phyloP scores from a whole-genome alignment of 345 rosid genomes.

The Populus nigra region DNA sequence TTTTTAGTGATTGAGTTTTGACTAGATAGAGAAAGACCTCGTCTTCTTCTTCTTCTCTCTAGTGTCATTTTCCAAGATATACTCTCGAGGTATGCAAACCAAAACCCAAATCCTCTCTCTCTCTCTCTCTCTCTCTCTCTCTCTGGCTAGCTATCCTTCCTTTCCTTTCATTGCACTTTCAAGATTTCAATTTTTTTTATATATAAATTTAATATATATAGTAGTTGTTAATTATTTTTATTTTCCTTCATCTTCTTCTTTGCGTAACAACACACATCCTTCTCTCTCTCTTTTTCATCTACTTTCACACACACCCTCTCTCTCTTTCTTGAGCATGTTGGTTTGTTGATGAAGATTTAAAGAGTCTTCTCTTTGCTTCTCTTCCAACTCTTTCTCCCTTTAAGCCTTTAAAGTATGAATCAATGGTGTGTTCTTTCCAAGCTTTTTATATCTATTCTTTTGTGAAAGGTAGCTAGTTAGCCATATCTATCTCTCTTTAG shows the following conservation, averaged over 20 bases:
- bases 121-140: slow-evolving; percentile 25
- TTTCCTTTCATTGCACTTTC: slow-evolving; percentile 29
- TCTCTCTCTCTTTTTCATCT: slow-evolving; percentile 23
- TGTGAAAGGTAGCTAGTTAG: background rate
- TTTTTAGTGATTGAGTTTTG: slow-evolving; percentile 36
- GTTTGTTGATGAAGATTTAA: slow-evolving; percentile 46
- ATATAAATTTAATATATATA: background rate
- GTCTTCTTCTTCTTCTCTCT: slow-evolving; percentile 41
- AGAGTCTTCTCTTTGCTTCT: slow-evolving; percentile 6
- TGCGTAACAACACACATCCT: slow-evolving; percentile 35
- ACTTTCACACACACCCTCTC: slow-evolving; percentile 22
- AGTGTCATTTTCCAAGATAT: slow-evolving; percentile 66
- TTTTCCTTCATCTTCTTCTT: slow-evolving; percentile 30
- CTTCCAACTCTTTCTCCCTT: slow-evolving; percentile 7
- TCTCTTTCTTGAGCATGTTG: slow-evolving; percentile 45
- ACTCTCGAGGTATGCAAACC: slow-evolving; percentile 55
- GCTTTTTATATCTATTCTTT: slow-evolving; percentile 16
- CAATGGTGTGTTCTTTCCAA: slow-evolving; percentile 3
- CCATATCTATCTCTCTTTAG: background rate
- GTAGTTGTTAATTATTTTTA: slow-evolving; percentile 2
- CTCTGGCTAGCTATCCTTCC: slow-evolving; percentile 15
- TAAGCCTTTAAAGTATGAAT: slow-evolving; percentile 20
- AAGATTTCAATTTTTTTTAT: slow-evolving; percentile 7
- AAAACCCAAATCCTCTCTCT: slow-evolving; percentile 21
- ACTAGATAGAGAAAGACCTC: slow-evolving; percentile 43